Percentiles rank a stretch among this genome's conserved stretches.
phyloP scores from a whole-genome alignment of 495 filamentous ascomycete species.

The Aspergillus diversus region DNA sequence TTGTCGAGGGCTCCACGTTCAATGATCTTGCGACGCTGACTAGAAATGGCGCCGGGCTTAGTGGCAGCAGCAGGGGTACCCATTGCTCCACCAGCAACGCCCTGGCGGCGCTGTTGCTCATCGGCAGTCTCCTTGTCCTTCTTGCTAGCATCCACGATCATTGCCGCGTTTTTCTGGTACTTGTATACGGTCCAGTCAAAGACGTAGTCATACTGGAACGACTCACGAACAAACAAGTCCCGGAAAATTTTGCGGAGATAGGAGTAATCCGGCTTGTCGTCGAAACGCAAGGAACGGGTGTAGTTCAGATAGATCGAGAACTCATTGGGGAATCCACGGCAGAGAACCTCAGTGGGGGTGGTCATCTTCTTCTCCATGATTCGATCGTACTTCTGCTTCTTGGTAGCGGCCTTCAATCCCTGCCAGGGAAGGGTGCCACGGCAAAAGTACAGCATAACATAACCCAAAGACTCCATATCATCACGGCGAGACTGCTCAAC shows the following conservation, averaged over 20 bases:
- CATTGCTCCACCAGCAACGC: conserved; percentile 63
- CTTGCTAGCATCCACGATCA: conserved; percentile 78
- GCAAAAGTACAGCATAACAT: conserved; percentile 99
- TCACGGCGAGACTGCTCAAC: conserved; percentile 99
- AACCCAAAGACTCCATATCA: conserved; percentile 99
- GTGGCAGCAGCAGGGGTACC: conserved; percentile 61
- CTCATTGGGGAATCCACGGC: conserved; percentile 98
- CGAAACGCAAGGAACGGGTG: conserved; percentile 96
- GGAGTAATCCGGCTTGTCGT: conserved; percentile 99
- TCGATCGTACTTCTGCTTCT: conserved; percentile 99
- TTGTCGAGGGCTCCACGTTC: conserved; percentile 76
- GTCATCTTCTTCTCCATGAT: conserved; percentile 99
- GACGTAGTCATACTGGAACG: conserved; percentile 99
- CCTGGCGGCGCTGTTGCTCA: conserved; percentile 67
- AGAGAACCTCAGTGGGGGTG: conserved; percentile 97
- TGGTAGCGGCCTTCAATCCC: conserved; percentile 98
- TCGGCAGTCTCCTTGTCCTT: conserved; percentile 76
- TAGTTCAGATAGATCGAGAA: conserved; percentile 99
- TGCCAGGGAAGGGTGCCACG: conserved; percentile 99
- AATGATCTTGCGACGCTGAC: conserved; percentile 83
- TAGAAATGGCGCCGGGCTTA: conserved; percentile 73
- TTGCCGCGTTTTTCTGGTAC: conserved; percentile 99
- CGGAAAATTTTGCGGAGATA: conserved; percentile 99
- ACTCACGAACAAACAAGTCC: conserved; percentile 97
- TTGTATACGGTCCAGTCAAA: conserved; percentile 99